These are phyloP conservation scores for Oldenlandia corymbosa DNA, from an alignment of 257 asterid species.

Conservation along the genomic window DNA sequence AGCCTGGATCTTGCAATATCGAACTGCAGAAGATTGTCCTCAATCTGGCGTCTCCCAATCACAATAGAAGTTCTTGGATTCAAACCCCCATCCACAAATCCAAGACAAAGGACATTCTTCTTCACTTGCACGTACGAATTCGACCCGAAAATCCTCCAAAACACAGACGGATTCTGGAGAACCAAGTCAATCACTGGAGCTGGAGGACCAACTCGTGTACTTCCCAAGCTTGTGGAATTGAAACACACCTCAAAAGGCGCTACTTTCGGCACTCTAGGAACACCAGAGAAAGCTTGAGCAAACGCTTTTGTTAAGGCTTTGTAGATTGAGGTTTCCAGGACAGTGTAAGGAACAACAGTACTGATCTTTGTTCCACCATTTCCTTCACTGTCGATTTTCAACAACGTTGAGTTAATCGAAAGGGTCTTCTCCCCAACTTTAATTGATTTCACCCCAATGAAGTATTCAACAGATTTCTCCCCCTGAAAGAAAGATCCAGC, in stretches of 20 bases:
- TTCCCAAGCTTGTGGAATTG: too few species aligned
- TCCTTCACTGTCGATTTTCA: too few species aligned
- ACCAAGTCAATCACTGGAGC: background rate
- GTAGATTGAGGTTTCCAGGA: too few species aligned
- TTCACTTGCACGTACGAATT: background rate
- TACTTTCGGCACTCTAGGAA: too few species aligned
- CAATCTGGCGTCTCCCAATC: background rate
- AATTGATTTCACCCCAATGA: slow-evolving; percentile 42
- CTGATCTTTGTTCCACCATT: too few species aligned
- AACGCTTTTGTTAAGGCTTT: too few species aligned
- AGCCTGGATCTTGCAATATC: too few species aligned
- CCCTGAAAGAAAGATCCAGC: slow-evolving; percentile 31
- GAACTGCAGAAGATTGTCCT: background rate
- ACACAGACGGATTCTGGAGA: background rate
- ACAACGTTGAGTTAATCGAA: too few species aligned
- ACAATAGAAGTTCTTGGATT: background rate
- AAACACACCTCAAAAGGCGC: too few species aligned
- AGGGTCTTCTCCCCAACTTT: slow-evolving; percentile 23
- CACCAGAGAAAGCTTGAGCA: too few species aligned
- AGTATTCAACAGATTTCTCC: slow-evolving; percentile 56
- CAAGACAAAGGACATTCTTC: background rate
- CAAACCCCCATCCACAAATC: background rate
- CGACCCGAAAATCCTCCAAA: background rate
- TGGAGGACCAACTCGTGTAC: background rate
- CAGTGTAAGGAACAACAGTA: too few species aligned